Evolutionary conservation across 192 early-diverging fungal species (phyloP).

Genomic region (Backusella westeae): DNA sequence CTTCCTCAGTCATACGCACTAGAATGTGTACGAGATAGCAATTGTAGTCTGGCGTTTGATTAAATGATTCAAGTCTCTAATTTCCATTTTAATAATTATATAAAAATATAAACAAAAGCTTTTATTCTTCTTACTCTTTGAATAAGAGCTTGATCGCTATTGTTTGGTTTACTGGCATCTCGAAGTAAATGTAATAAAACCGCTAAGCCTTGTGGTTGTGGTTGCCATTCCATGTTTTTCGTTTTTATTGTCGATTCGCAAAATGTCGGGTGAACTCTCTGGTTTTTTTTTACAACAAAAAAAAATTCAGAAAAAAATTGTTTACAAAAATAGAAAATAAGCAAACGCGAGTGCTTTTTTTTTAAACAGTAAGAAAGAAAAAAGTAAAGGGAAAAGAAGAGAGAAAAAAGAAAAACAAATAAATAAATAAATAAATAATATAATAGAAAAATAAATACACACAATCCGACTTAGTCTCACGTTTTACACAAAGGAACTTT

Average conservation of each 20-base stretch:
- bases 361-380: background rate
- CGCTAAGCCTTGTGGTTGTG: slow-evolving; percentile 65
- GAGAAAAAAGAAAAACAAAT: background rate
- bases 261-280: background rate
- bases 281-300: background rate
- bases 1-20: slow-evolving; percentile 64
- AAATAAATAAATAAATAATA: background rate
- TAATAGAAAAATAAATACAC: background rate
- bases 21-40: slow-evolving; percentile 90
- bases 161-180: slow-evolving; percentile 68
- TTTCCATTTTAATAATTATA: slow-evolving; percentile 7
- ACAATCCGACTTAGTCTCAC: background rate
- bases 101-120: slow-evolving; percentile 5
- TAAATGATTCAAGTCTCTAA: slow-evolving; percentile 74
- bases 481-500: too few species aligned
- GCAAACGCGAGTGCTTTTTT: background rate
- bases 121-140: slow-evolving; percentile 56
- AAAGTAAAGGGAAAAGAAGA: background rate
- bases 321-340: slow-evolving; percentile 6
- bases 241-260: background rate
- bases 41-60: slow-evolving; percentile 82
- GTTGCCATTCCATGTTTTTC: slow-evolving; percentile 55
- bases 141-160: slow-evolving; percentile 63
- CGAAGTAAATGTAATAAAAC: slow-evolving; percentile 67
- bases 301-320: background rate